Base-by-base conservation (phyloP, 352 stramenopile species). In the Pythium scleroteichum region DNA sequence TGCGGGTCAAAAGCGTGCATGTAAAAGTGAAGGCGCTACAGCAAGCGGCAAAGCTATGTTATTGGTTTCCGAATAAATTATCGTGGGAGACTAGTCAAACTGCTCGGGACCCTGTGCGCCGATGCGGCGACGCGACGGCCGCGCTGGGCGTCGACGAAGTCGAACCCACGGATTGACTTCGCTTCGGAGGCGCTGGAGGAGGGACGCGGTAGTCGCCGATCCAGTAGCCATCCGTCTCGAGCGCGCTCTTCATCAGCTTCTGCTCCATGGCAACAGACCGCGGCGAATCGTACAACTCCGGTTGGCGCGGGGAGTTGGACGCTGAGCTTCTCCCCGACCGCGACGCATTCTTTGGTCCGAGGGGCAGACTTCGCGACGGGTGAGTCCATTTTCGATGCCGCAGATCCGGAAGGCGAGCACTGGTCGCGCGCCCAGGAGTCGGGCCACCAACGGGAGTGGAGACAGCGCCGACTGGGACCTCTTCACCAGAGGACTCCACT, bases 201-300 rank as follows among this genome's bases (percentile, higher is more conserved):
- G 74, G 77, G 26, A 69, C 57, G 45, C 77, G 73, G 47, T 87
- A 90, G 66, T 90, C 78, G 45, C 81, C 81, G 60, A 90, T 90
- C 75, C 77, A 90, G 64, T 90, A 90, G n/a, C 81, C 81, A 29
- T 90, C 78, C n/a, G 73, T 68, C 40, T 73, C 75, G 56, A 87
- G 64, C 19, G 79, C 79, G 48, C 79, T 72, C 60, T 86, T 73
- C 54, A 88, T 70, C 44, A 71, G 68, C 61, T 84, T 72, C 23
- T 71, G 71, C 32, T 80, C 74, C 20, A 66, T 69, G n/a, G 62
- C 63, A 19, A 62, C 57, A 17, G 64, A 69, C 45, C 63, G 63
- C 14, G 66, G 70, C 7, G 56, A 69, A 14, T 29, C 49, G 19
- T 66, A 70, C 32, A 54, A 35, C 33, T 70, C 63, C 14, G 69